phyloP scores from a whole-genome alignment of 495 filamentous ascomycete species.

The Neurospora sp. region DNA sequence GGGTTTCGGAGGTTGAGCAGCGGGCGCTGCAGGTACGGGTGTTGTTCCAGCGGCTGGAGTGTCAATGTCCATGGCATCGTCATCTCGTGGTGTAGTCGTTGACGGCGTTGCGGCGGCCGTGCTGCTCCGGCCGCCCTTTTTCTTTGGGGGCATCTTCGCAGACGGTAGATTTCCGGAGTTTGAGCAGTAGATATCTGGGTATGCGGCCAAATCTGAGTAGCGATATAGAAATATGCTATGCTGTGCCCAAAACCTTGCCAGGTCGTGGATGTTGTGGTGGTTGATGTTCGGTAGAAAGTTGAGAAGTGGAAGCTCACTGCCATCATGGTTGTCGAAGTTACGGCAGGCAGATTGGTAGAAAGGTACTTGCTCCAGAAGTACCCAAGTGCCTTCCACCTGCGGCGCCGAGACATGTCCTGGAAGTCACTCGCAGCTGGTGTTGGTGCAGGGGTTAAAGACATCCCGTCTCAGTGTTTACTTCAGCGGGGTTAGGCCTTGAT shows the following conservation, averaged over 20 bases:
- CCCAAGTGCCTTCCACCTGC: background rate
- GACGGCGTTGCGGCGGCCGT: constrained; percentile 22
- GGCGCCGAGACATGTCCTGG: background rate
- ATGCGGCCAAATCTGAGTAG: background rate
- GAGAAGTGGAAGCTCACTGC: background rate
- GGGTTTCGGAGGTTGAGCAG: constrained; percentile 15
- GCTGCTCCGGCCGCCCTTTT: constrained; percentile 40
- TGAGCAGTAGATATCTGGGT: background rate
- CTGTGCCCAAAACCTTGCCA: background rate
- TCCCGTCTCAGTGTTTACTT: background rate
- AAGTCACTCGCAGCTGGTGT: background rate
- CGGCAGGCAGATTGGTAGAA: background rate
- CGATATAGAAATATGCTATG: background rate
- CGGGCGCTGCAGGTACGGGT: constrained; percentile 25
- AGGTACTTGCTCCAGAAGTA: background rate
- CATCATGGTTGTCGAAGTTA: background rate
- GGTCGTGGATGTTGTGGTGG: background rate
- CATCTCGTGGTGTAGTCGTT: constrained; percentile 35
- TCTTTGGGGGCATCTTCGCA: constrained; percentile 61
- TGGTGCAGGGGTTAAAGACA: background rate
- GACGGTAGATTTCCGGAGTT: background rate
- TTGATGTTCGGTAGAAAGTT: background rate
- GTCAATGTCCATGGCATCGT: constrained; percentile 44
- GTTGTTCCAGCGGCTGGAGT: constrained; percentile 35
- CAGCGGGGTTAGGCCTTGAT: constrained; percentile 1